These are phyloP conservation scores for Coffea eugenioides DNA, from an alignment of 257 asterid genomes.

Conservation along the genomic window DNA sequence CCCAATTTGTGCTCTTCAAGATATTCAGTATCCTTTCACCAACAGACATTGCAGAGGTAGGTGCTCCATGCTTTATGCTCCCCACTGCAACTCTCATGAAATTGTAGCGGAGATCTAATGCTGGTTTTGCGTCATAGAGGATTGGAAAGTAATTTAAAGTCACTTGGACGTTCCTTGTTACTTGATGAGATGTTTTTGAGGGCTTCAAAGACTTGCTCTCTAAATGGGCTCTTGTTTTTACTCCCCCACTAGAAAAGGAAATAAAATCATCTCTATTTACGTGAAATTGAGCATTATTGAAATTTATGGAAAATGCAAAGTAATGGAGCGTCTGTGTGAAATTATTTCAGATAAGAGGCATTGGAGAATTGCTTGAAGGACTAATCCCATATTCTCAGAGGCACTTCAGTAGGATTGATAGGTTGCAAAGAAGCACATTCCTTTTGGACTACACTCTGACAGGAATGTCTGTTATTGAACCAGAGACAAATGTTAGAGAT, in stretches of 20 bases:
- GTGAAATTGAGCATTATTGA: background rate
- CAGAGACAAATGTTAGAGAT: slow-evolving; percentile 37
- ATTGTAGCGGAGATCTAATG: background rate
- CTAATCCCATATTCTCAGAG: slow-evolving; percentile 79
- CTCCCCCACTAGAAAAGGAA: background rate
- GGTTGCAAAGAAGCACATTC: slow-evolving; percentile 74
- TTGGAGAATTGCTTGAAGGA: slow-evolving; percentile 79
- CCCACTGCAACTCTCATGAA: background rate
- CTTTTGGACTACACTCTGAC: slow-evolving; percentile 71
- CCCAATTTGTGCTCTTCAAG: slow-evolving; percentile 63
- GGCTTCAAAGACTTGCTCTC: background rate
- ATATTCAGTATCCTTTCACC: slow-evolving; percentile 61
- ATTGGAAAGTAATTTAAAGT: background rate
- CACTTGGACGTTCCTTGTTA: background rate
- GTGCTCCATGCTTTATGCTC: background rate
- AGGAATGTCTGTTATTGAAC: slow-evolving; percentile 81
- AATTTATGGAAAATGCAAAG: background rate
- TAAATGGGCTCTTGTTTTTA: background rate
- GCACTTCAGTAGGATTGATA: slow-evolving; percentile 69
- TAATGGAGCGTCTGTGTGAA: background rate
- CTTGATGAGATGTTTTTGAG: background rate
- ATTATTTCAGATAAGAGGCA: slow-evolving; percentile 58
- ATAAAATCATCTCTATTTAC: background rate
- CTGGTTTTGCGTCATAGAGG: background rate
- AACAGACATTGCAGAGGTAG: slow-evolving; percentile 68